Conservation (phyloP, 306 rosid species). For the Cotoneaster glaucophyllus region DNA sequence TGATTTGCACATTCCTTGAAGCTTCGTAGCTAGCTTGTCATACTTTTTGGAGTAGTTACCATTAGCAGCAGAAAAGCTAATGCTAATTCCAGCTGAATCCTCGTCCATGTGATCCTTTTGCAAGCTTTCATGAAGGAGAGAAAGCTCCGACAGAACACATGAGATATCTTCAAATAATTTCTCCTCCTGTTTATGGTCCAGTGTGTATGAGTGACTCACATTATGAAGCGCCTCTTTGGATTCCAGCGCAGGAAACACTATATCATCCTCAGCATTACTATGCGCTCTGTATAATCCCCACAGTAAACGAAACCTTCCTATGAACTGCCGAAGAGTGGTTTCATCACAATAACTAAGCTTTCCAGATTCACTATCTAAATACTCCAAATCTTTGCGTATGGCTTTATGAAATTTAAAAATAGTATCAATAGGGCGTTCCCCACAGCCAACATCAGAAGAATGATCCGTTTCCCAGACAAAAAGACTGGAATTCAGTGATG, state of each 20-base stretch:
- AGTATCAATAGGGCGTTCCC: slow-evolving; percentile 94
- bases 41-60: slow-evolving; percentile 54
- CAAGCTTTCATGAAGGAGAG: slow-evolving; percentile 66
- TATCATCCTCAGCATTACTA: slow-evolving; percentile 98
- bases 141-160: slow-evolving; percentile 74
- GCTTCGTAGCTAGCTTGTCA: slow-evolving; percentile 86
- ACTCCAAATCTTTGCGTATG: slow-evolving; percentile 94
- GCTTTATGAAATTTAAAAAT: slow-evolving; percentile 98
- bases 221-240: slow-evolving; percentile 97
- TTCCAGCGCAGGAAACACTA: slow-evolving; percentile 95
- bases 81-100: slow-evolving; percentile 34
- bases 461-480: slow-evolving; percentile 86
- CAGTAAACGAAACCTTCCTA: slow-evolving; percentile 89
- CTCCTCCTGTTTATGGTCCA: slow-evolving; percentile 97
- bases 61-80: slow-evolving; percentile 27
- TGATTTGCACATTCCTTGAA: slow-evolving; percentile 99
- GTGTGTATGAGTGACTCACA: slow-evolving; percentile 90
- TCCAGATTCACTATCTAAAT: slow-evolving; percentile 96
- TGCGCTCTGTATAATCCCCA: slow-evolving; percentile 99
- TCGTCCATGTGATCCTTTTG: slow-evolving; percentile 31
- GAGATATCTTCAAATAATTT: slow-evolving; percentile 85
- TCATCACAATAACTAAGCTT: slow-evolving; percentile 84
- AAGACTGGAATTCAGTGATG: slow-evolving; percentile 92
- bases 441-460: slow-evolving; percentile 52
- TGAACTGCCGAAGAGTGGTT: slow-evolving; percentile 63